Conservation (phyloP, 2,329 filamentous ascomycete genomes). For the Venturia carpophila region DNA sequence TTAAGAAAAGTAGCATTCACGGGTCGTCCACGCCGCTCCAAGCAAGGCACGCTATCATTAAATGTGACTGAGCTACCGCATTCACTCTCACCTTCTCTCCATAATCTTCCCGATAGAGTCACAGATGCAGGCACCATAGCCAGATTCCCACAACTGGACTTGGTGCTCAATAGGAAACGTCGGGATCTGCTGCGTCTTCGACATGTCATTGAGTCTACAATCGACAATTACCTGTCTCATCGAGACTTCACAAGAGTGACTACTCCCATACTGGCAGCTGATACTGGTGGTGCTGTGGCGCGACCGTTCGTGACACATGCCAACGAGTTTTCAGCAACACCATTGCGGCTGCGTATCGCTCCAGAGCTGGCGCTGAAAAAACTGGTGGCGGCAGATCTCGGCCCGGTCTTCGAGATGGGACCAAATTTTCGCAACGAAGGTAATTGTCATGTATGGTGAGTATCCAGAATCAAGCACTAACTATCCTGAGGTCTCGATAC, state of each 20-base stretch:
- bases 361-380: conserved; percentile 95
- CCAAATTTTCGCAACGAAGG: conserved; percentile 90
- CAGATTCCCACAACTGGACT: conserved; percentile 74
- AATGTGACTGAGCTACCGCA: conserved; percentile 51
- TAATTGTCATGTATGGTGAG: conserved; percentile 22
- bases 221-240: conserved; percentile 66
- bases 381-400: conserved; percentile 78
- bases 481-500: conserved; percentile 53
- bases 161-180: conserved; percentile 64
- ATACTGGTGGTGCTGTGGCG: conserved; percentile 80
- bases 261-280: conserved; percentile 77
- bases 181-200: conserved; percentile 66
- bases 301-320: conserved; percentile 76
- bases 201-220: conserved; percentile 62
- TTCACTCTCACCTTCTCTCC: conserved; percentile 69
- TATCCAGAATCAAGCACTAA: not conserved
- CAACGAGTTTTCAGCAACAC: conserved; percentile 64
- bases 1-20: conserved; percentile 45
- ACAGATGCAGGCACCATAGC: conserved; percentile 64
- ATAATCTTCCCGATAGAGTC: conserved; percentile 66
- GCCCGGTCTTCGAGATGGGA: conserved; percentile 87
- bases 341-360: conserved; percentile 75
- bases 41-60: conserved; percentile 45
- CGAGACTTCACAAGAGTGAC: conserved; percentile 77
- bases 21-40: conserved; percentile 49